Conservation (phyloP, 2,329 filamentous ascomycete genomes). For the Botrytis tulipae region DNA sequence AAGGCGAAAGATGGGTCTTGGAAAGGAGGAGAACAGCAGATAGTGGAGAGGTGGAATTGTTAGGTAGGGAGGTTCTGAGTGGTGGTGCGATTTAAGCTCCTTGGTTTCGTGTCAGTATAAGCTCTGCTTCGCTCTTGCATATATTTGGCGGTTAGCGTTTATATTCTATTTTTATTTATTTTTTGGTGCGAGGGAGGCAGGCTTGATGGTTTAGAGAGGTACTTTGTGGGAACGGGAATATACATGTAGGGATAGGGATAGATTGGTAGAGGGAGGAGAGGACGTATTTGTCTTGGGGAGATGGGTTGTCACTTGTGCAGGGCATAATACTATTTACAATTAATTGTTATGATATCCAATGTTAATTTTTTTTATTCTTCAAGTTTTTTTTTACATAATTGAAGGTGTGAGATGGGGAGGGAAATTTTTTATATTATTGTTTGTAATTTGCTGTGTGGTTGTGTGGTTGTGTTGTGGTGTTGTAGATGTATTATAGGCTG, state of each 20-base stretch:
- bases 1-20: constrained; percentile 62
- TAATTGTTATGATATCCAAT: too few relatives aligned
- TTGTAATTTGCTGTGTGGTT: too few relatives aligned
- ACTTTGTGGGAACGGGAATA: neutral
- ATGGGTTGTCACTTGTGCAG: neutral
- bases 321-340: neutral
- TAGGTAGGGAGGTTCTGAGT: constrained; percentile 56
- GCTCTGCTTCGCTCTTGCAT: neutral
- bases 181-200: neutral
- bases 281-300: too few relatives aligned
- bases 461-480: too few relatives aligned
- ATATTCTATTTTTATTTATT: neutral
- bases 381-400: too few relatives aligned
- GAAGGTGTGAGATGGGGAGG: too few relatives aligned
- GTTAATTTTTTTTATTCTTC: too few relatives aligned
- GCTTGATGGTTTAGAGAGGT: neutral
- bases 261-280: neutral
- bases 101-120: neutral
- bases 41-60: constrained; percentile 61
- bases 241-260: neutral
- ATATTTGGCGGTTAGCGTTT: neutral
- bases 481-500: too few relatives aligned
- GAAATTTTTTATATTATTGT: too few relatives aligned
- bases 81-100: constrained; percentile 8
- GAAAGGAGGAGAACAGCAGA: constrained; percentile 66